Evolutionary conservation across 2,329 filamentous ascomycete genomes (phyloP).

Genomic region (Zasmidium angulare): DNA sequence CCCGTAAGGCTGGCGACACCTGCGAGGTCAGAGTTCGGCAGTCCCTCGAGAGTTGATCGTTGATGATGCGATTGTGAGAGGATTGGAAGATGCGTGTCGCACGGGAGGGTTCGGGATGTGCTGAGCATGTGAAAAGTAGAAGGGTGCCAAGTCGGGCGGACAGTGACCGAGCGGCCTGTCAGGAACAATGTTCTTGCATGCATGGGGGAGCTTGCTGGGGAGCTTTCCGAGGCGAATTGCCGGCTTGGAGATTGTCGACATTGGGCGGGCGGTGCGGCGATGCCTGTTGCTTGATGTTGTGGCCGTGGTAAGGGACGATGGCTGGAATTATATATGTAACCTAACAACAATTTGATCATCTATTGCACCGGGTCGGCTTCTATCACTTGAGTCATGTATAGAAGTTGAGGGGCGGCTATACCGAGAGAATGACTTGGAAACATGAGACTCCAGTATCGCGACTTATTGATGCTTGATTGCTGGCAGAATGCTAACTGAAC

Average conservation of each 20-base stretch:
- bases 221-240: background rate
- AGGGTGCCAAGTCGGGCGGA: background rate
- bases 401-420: too few relatives aligned
- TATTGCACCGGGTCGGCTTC: too few relatives aligned
- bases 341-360: too few relatives aligned
- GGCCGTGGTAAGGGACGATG: too few relatives aligned
- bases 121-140: conserved; percentile 7
- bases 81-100: background rate
- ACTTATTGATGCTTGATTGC: too few relatives aligned
- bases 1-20: conserved; percentile 25
- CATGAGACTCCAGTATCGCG: too few relatives aligned
- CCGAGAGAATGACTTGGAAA: too few relatives aligned
- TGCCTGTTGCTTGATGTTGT: background rate
- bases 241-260: background rate
- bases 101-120: background rate
- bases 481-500: too few relatives aligned
- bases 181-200: background rate
- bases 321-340: too few relatives aligned
- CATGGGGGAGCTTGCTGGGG: background rate
- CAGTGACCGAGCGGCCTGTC: background rate
- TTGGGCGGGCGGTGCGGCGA: background rate
- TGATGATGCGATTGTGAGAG: background rate
- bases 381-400: too few relatives aligned
- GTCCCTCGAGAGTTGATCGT: conserved; percentile 32
- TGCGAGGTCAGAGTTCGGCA: conserved; percentile 32